Percentiles rank a stretch among this genome's conserved stretches.
phyloP scores from a whole-genome alignment of 495 filamentous ascomycete genomes.

The Tuber melanosporum region DNA sequence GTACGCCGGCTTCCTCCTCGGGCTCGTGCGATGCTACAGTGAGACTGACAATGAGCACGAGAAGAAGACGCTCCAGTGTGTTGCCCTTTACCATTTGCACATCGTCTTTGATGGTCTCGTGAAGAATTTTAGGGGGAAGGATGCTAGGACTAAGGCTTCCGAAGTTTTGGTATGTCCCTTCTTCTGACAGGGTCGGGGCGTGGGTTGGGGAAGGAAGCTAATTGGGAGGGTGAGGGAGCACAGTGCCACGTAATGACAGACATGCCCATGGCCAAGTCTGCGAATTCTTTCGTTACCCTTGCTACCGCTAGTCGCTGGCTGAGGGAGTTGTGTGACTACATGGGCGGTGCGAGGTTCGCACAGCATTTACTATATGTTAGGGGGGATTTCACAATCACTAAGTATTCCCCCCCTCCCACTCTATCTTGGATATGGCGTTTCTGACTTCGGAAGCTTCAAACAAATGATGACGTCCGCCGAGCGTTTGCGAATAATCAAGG shows the following conservation, averaged over 20 bases:
- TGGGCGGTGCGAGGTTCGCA: conserved; percentile 27
- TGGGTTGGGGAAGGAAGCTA: background rate
- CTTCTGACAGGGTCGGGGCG: background rate
- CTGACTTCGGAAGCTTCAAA: conserved; percentile 22
- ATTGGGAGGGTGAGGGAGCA: conserved; percentile 3
- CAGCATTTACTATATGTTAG: conserved; percentile 31
- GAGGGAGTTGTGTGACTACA: conserved; percentile 32
- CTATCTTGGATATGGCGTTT: background rate
- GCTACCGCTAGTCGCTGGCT: conserved; percentile 33
- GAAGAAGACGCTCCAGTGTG: conserved; percentile 33
- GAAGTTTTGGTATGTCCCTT: conserved; percentile 30
- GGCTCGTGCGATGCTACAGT: conserved; percentile 28
- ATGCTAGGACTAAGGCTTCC: conserved; percentile 30
- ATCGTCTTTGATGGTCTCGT: conserved; percentile 34
- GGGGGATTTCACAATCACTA: conserved; percentile 33
- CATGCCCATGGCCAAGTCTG: conserved; percentile 37
- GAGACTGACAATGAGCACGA: conserved; percentile 35
- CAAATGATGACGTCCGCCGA: conserved; percentile 37
- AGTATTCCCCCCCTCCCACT: conserved; percentile 5
- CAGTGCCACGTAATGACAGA: conserved; percentile 36
- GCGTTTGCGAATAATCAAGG: conserved; percentile 33
- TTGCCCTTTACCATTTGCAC: conserved; percentile 33
- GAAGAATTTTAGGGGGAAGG: conserved; percentile 33
- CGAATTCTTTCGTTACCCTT: conserved; percentile 33
- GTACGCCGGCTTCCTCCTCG: conserved; percentile 28